These are phyloP conservation scores for Meyerozyma smithsonii DNA, from an alignment of 1,139 yeast species.

Conservation along the genomic window DNA sequence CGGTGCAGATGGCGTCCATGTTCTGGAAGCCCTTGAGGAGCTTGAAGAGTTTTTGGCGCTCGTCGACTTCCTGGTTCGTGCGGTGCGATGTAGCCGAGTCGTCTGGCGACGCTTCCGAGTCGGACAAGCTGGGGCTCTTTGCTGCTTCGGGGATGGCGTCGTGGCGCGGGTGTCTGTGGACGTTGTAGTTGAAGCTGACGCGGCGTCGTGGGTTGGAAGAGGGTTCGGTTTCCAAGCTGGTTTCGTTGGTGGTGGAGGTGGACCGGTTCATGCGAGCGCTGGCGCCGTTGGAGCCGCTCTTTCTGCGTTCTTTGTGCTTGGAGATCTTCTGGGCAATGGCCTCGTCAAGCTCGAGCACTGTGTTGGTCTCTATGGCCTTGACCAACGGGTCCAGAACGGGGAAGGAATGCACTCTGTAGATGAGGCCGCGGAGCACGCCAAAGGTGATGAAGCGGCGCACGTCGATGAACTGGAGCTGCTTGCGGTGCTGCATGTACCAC, in stretches of 20 bases:
- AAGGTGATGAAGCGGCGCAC: constrained; percentile 79
- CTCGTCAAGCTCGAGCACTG: constrained; percentile 24
- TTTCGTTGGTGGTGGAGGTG: constrained; percentile 5
- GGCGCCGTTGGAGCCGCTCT: constrained; percentile 4
- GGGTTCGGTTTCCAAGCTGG: constrained; percentile 22
- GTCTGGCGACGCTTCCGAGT: constrained; percentile 3
- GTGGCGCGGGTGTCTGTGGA: constrained; percentile 9
- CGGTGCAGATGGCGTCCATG: constrained; percentile 72
- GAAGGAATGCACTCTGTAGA: constrained; percentile 74
- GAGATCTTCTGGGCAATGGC: constrained; percentile 20
- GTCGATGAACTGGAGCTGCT: constrained; percentile 61
- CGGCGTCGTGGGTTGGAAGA: constrained; percentile 20
- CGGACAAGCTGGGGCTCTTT: background rate
- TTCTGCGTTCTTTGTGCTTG: constrained; percentile 7
- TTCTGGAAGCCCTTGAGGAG: constrained; percentile 55
- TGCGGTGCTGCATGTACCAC: constrained; percentile 69
- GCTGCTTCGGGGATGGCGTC: constrained; percentile 14
- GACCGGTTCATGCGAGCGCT: background rate
- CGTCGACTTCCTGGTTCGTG: constrained; percentile 25
- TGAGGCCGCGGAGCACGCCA: constrained; percentile 77
- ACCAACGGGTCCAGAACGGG: constrained; percentile 51
- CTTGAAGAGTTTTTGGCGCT: constrained; percentile 30
- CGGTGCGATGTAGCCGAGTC: constrained; percentile 12
- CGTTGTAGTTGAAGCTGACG: constrained; percentile 32
- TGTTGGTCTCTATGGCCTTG: constrained; percentile 30